A percentile compares a stretch with the other conserved stretches of the same genome.
These are phyloP conservation scores for Phaeosphaeriaceae sp. DNA, from an alignment of 2,329 filamentous ascomycete species.

Conservation along the genomic window DNA sequence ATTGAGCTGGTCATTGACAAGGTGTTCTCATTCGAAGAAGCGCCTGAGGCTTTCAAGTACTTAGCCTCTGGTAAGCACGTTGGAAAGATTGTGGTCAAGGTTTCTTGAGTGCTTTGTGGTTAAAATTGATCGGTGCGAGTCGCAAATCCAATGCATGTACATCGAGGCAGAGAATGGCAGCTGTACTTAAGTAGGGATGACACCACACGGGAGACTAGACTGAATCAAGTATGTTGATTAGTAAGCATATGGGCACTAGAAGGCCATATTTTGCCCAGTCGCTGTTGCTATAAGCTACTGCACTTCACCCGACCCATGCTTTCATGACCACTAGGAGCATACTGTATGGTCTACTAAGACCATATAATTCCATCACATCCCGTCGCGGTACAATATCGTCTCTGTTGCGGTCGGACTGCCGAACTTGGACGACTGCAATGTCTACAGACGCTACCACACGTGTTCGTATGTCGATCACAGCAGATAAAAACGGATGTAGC, in stretches of 20 bases:
- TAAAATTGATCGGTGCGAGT: too few species aligned
- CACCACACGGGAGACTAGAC: too few species aligned
- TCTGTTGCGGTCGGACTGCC: not conserved
- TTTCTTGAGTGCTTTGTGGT: constrained; percentile 44
- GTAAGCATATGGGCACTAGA: not conserved
- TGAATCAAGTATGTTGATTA: not conserved
- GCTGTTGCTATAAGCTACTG: not conserved
- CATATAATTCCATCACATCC: not conserved
- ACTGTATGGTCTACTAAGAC: not conserved
- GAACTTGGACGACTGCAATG: constrained; percentile 27
- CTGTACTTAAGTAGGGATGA: too few species aligned
- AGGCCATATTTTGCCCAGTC: not conserved
- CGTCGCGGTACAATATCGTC: not conserved
- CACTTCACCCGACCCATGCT: not conserved
- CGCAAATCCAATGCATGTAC: too few species aligned
- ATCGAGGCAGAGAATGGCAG: constrained; percentile 40
- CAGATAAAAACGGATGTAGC: constrained; percentile 24
- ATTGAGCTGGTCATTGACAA: constrained; percentile 39
- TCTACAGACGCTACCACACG: constrained; percentile 32
- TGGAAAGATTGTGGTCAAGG: not conserved
- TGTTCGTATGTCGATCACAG: constrained; percentile 41
- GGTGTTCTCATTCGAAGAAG: constrained; percentile 44
- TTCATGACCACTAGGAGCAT: not conserved
- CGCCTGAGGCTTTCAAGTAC: constrained; percentile 29
- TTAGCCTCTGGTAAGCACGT: not conserved